A percentile compares a stretch with the other conserved stretches of the same genome.
These are phyloP conservation scores for Xylaria intraflava DNA, from an alignment of 495 filamentous ascomycete species.

Conservation along the genomic window DNA sequence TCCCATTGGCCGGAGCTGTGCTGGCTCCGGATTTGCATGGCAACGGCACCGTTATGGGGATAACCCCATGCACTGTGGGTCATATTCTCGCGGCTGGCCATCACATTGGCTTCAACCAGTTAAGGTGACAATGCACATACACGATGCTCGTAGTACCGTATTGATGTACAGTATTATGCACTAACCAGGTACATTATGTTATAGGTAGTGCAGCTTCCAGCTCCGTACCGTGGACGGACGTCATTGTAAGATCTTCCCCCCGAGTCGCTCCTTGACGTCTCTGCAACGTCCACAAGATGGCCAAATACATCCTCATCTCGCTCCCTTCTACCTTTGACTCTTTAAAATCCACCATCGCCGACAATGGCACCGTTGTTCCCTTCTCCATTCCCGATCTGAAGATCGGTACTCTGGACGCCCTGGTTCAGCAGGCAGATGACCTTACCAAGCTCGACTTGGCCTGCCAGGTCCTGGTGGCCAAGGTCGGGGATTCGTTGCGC, in stretches of 20 bases:
- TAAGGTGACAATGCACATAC: too few species aligned
- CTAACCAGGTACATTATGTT: too few species aligned
- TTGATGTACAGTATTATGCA: too few species aligned
- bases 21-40: too few species aligned
- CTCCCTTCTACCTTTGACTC: slow-evolving; percentile 55
- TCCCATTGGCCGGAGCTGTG: too few species aligned
- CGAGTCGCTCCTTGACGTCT: slow-evolving; percentile 9
- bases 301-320: slow-evolving; percentile 43
- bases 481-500: slow-evolving; percentile 80
- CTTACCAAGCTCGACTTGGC: slow-evolving; percentile 75
- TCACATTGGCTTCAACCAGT: too few species aligned
- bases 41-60: too few species aligned
- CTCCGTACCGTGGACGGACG: background rate
- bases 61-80: too few species aligned
- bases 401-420: slow-evolving; percentile 89
- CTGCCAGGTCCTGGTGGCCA: slow-evolving; percentile 77
- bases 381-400: slow-evolving; percentile 92
- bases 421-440: slow-evolving; percentile 97
- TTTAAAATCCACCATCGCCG: slow-evolving; percentile 63
- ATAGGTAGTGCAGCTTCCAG: background rate
- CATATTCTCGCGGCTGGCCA: too few species aligned
- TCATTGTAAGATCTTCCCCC: slow-evolving; percentile 7
- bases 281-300: slow-evolving; percentile 13
- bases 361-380: slow-evolving; percentile 68
- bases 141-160: too few species aligned